These are phyloP conservation scores for Cyberlindnera maclurae DNA, from an alignment of 805 yeast species.

Conservation along the genomic window DNA sequence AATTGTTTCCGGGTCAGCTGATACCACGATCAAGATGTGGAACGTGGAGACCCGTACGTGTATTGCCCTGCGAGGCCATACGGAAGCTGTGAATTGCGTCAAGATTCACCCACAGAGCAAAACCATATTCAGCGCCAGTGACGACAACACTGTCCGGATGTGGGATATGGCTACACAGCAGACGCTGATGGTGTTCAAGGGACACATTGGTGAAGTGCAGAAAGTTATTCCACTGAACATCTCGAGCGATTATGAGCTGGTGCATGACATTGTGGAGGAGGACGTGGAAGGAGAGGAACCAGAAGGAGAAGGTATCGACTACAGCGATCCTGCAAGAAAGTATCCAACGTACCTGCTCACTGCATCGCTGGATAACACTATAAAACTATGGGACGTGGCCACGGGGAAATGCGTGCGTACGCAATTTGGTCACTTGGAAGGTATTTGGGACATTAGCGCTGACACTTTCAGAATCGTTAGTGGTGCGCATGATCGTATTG, in stretches of 20 bases:
- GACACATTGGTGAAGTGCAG: constrained; percentile 93
- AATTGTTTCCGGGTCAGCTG: constrained; percentile 92
- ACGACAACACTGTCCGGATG: constrained; percentile 87
- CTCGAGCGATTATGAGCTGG: constrained; percentile 51
- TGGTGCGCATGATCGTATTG: constrained; percentile 88
- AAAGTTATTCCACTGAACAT: constrained; percentile 81
- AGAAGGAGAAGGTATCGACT: constrained; percentile 22
- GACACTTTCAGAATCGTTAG: constrained; percentile 91
- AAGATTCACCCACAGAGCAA: constrained; percentile 74
- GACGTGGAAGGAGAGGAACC: constrained; percentile 19
- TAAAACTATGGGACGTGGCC: constrained; percentile 83
- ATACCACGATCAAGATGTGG: constrained; percentile 90
- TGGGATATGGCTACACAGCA: constrained; percentile 85
- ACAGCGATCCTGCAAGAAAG: constrained; percentile 24
- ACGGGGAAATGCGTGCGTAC: constrained; percentile 88
- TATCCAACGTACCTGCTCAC: constrained; percentile 82
- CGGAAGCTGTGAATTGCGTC: constrained; percentile 87
- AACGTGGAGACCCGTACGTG: constrained; percentile 91
- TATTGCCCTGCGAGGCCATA: constrained; percentile 87
- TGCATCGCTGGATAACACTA: constrained; percentile 87
- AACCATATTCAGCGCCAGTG: constrained; percentile 81
- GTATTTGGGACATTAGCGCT: constrained; percentile 95
- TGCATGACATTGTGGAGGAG: constrained; percentile 29
- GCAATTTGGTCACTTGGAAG: constrained; percentile 96
- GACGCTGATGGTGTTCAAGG: constrained; percentile 72